These are phyloP conservation scores for Emergomyces pasteurianus DNA, from an alignment of 2,329 filamentous ascomycete genomes.

Conservation along the genomic window DNA sequence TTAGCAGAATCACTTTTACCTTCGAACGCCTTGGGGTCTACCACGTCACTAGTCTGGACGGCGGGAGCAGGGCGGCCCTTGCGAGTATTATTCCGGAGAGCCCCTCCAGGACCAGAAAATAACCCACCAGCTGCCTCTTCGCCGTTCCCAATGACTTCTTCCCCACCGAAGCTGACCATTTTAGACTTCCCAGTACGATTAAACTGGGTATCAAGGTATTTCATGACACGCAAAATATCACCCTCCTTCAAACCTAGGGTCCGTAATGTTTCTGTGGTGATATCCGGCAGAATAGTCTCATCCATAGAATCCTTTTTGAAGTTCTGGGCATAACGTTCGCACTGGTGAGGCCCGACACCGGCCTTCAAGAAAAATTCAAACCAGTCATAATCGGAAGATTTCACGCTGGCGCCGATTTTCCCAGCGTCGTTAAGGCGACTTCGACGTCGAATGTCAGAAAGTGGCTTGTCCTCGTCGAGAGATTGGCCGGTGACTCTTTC, in stretches of 20 bases:
- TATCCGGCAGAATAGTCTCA: constrained; percentile 80
- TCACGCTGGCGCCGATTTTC: constrained; percentile 25
- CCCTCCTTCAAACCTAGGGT: constrained; percentile 91
- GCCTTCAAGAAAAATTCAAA: constrained; percentile 96
- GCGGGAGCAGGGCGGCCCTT: constrained; percentile 80
- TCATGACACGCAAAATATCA: constrained; percentile 93
- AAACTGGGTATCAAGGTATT: constrained; percentile 70
- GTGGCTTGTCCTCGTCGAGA: constrained; percentile 80
- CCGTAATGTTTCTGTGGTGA: constrained; percentile 68
- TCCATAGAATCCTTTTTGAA: constrained; percentile 92
- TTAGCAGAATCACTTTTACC: constrained; percentile 43
- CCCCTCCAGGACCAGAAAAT: constrained; percentile 87
- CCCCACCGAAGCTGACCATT: constrained; percentile 42
- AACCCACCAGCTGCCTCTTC: constrained; percentile 55
- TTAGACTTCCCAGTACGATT: constrained; percentile 50
- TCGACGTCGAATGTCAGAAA: constrained; percentile 62
- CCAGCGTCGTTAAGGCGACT: constrained; percentile 29
- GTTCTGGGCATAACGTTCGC: constrained; percentile 83
- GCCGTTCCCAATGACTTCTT: constrained; percentile 47
- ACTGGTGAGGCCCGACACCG: constrained; percentile 83
- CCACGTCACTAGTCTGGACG: constrained; percentile 72
- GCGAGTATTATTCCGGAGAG: constrained; percentile 83
- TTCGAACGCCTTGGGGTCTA: constrained; percentile 78
- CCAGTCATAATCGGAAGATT: constrained; percentile 74
- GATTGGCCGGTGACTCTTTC: constrained; percentile 79